phyloP scores from a whole-genome alignment of 2,329 filamentous ascomycete species.

The Monilinia vaccinii-corymbosi region DNA sequence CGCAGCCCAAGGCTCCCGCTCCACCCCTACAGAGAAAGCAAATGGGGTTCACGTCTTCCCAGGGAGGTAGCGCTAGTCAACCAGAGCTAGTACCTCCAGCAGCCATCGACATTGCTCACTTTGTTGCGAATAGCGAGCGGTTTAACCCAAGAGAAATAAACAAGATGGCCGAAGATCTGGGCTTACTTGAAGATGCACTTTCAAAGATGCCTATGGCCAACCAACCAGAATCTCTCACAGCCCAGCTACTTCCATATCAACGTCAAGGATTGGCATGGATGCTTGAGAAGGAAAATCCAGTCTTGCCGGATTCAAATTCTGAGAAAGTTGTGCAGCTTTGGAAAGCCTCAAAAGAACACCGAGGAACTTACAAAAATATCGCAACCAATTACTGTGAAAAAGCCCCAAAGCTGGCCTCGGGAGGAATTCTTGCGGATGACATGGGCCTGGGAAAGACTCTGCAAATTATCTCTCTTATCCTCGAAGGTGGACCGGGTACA shows the following conservation, averaged over 20 bases:
- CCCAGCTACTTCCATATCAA: conserved; percentile 71
- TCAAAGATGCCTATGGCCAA: conserved; percentile 62
- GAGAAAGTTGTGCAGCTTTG: conserved; percentile 66
- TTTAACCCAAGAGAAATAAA: conserved; percentile 61
- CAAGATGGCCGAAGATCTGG: conserved; percentile 52
- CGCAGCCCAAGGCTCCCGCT: conserved; percentile 46
- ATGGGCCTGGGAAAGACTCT: conserved; percentile 93
- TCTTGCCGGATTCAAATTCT: conserved; percentile 49
- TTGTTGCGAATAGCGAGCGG: conserved; percentile 56
- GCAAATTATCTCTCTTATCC: conserved; percentile 72
- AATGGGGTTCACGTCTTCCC: conserved; percentile 20
- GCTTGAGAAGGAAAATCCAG: conserved; percentile 63
- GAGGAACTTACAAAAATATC: conserved; percentile 51
- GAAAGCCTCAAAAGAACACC: conserved; percentile 42
- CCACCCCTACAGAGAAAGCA: conserved; percentile 36
- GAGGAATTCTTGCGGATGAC: conserved; percentile 82
- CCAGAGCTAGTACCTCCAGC: conserved; percentile 13
- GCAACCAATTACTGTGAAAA: conserved; percentile 60
- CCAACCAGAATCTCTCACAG: conserved; percentile 56
- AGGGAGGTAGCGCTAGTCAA: conserved; percentile 14
- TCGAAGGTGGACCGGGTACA: conserved; percentile 45
- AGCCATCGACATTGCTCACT: conserved; percentile 36
- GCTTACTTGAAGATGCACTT: conserved; percentile 50
- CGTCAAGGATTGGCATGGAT: conserved; percentile 74
- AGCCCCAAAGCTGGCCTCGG: conserved; percentile 58